Evolutionary conservation across 208 protist species (phyloP).

Genomic region (Leishmania tropica): DNA sequence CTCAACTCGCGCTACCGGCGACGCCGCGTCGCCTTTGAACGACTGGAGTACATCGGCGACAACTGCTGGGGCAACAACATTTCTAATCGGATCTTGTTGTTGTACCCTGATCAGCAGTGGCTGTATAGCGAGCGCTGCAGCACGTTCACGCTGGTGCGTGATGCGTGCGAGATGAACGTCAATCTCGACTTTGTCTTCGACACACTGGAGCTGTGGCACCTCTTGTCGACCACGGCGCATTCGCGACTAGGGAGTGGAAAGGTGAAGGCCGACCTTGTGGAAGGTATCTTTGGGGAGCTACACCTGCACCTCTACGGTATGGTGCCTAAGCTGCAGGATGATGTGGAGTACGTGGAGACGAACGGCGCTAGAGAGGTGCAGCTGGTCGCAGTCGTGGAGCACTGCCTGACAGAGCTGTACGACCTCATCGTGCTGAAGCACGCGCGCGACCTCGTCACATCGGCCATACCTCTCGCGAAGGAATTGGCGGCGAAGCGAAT

Average conservation of each 20-base stretch:
- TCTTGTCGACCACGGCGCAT: slow-evolving; percentile 29
- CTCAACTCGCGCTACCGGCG: slow-evolving; percentile 28
- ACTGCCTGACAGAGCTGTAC: slow-evolving; percentile 89
- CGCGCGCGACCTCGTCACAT: slow-evolving; percentile 45
- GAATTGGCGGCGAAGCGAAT: slow-evolving; percentile 64
- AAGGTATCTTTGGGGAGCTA: slow-evolving; percentile 78
- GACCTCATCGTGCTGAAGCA: slow-evolving; percentile 79
- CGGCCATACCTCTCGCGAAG: slow-evolving; percentile 75
- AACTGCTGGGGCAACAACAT: slow-evolving; percentile 71
- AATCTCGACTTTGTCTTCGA: slow-evolving; percentile 83
- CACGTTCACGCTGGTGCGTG: slow-evolving; percentile 68
- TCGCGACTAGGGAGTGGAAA: slow-evolving; percentile 53
- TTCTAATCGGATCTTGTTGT: slow-evolving; percentile 64
- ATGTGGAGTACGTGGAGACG: slow-evolving; percentile 67
- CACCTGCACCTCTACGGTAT: slow-evolving; percentile 56
- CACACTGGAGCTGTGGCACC: slow-evolving; percentile 49
- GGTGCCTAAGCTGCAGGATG: slow-evolving; percentile 66
- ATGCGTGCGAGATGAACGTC: slow-evolving; percentile 86
- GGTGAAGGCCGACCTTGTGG: slow-evolving; percentile 85
- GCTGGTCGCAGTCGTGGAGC: slow-evolving; percentile 61
- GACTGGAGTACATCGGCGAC: slow-evolving; percentile 89
- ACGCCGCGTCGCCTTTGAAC: slow-evolving; percentile 77
- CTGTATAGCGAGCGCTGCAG: slow-evolving; percentile 64
- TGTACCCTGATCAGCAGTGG: slow-evolving; percentile 83
- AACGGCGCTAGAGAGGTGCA: slow-evolving; percentile 60